Base-by-base conservation (phyloP, 768 basidiomycete genomes). In the Piloderma croceum region DNA sequence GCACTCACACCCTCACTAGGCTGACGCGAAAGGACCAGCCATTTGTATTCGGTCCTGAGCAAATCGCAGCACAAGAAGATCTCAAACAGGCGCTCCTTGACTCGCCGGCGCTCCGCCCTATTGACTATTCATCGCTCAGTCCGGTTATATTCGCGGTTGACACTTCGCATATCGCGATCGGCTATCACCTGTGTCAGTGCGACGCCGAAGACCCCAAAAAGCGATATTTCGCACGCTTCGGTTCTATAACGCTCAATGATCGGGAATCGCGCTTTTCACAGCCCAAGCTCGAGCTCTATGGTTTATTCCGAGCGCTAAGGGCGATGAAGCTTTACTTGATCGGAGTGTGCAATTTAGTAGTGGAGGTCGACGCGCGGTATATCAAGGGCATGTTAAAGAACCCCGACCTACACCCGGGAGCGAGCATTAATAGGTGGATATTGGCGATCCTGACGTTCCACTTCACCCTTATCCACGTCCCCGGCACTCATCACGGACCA, bases 381-480 rank as follows among this genome's bases (percentile, higher is more conserved):
- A 36, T 66, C 6, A 51, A 52, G 18, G 61, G 60, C 2, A 67
- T 65, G 60, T n/a, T n/a, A n/a, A n/a, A n/a, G n/a, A n/a, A n/a
- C n/a, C n/a, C n/a, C n/a, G n/a, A n/a, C n/a, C n/a, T n/a, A n/a
- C n/a, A n/a, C n/a, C n/a, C n/a, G n/a, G n/a, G n/a, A n/a, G n/a
- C n/a, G n/a, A n/a, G n/a, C 31, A 59, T 68, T 1, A 68, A 67
- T 39, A 31, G 60, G 2, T 69, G 67, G 68, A 61, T 67, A 17
- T 55, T 52, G 6, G 38, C 53, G 4, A 62, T 69, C 2, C n/a
- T 53, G 0, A 42, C 60, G 24, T 68, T 63, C 39, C 51, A 60
- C 12, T 68, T 70, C 38, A 45, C 34, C 0, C 32, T 69, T 2
- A 38, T 44, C 6, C 65, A 67, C 41, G 52, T 57, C 6, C 48